Conservation (phyloP, 441 rosid genomes). For the Manihot esculenta region DNA sequence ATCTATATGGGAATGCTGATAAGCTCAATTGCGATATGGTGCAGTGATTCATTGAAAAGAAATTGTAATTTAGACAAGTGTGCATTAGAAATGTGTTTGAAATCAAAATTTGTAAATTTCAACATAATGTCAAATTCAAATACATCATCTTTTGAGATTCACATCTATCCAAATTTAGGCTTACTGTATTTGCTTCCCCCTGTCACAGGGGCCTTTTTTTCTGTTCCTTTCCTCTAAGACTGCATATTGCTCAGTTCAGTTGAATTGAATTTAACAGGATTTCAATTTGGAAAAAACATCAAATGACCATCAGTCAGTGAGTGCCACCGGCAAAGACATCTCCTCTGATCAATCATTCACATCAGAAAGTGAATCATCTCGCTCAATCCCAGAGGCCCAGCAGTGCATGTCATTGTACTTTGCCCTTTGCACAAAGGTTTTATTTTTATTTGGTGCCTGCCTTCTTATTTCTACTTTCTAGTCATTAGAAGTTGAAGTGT, state of each 20-base stretch:
- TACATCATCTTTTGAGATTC: no score
- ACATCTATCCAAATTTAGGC: no score
- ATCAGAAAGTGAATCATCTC: slow-evolving; percentile 38
- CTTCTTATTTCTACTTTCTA: slow-evolving; percentile 20
- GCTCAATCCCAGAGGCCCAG: slow-evolving; percentile 71
- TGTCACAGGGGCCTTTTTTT: neutral
- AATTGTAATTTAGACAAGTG: neutral
- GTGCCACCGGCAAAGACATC: slow-evolving; percentile 42
- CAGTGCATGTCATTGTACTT: slow-evolving; percentile 91
- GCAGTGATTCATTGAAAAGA: neutral
- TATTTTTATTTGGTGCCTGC: slow-evolving; percentile 18
- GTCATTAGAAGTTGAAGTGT: slow-evolving; percentile 18
- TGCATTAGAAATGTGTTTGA: no score
- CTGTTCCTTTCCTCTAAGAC: neutral
- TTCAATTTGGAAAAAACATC: slow-evolving; percentile 46
- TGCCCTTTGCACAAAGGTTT: slow-evolving; percentile 98
- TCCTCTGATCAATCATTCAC: slow-evolving; percentile 43
- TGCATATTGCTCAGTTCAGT: neutral
- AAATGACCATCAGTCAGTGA: slow-evolving; percentile 43
- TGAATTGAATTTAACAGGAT: slow-evolving; percentile 43
- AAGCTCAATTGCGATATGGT: neutral
- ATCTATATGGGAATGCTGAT: neutral
- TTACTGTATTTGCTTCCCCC: no score
- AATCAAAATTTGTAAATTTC: no score
- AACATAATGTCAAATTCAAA: no score